Evolutionary conservation across 441 rosid species (phyloP).

Genomic region (Kokia cookei): DNA sequence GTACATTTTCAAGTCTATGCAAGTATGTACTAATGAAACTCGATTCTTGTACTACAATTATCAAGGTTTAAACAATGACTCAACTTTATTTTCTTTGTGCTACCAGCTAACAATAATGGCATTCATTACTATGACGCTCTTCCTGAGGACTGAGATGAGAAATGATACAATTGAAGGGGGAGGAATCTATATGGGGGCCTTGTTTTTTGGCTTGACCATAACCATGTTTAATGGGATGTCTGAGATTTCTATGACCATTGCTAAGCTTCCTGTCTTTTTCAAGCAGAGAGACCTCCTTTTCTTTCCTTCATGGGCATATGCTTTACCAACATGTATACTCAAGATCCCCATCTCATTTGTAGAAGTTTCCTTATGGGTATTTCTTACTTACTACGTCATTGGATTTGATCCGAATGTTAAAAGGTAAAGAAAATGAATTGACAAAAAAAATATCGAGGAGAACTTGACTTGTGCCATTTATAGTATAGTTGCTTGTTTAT

Average conservation of each 20-base stretch:
- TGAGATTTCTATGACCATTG: slow-evolving; percentile 71
- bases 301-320: slow-evolving; percentile 77
- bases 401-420: slow-evolving; percentile 52
- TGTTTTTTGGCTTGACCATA: slow-evolving; percentile 37
- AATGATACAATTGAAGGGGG: slow-evolving; percentile 44
- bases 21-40: slow-evolving; percentile 30
- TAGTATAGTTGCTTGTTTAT: neutral
- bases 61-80: neutral
- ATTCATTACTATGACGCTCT: slow-evolving; percentile 39
- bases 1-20: slow-evolving; percentile 65
- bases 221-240: slow-evolving; percentile 62
- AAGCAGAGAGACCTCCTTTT: slow-evolving; percentile 77
- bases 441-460: neutral
- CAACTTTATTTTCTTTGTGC: neutral
- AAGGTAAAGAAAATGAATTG: slow-evolving; percentile 28
- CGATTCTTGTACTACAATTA: neutral
- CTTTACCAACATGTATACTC: slow-evolving; percentile 62
- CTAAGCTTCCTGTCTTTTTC: slow-evolving; percentile 85
- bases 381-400: slow-evolving; percentile 47
- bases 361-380: slow-evolving; percentile 56
- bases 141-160: slow-evolving; percentile 60
- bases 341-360: slow-evolving; percentile 48
- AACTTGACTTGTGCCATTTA: neutral
- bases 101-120: slow-evolving; percentile 44
- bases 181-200: slow-evolving; percentile 54